These are phyloP conservation scores for Pseudocercospora vitis DNA, from an alignment of 2,329 filamentous ascomycete species.

Conservation along the genomic window DNA sequence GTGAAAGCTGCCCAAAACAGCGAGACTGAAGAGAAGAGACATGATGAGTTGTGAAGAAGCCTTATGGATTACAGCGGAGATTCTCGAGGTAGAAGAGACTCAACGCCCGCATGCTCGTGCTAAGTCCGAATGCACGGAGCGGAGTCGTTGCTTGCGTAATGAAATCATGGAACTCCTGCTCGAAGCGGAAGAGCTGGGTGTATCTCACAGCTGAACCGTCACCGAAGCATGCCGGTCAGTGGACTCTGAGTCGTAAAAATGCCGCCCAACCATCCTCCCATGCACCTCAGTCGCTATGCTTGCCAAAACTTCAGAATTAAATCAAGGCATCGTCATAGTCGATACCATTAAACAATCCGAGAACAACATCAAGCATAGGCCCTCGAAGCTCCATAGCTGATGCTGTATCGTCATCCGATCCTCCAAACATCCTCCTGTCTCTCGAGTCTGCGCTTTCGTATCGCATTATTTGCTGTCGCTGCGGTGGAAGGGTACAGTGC, in stretches of 20 bases:
- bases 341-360: constrained; percentile 47
- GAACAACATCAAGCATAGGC: constrained; percentile 50
- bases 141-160: not conserved
- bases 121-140: not conserved
- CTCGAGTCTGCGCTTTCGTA: constrained; percentile 19
- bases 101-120: not conserved
- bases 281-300: constrained; percentile 4
- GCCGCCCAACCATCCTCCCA: no score
- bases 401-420: constrained; percentile 42
- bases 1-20: not conserved
- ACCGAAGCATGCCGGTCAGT: not conserved
- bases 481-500: not conserved
- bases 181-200: constrained; percentile 5
- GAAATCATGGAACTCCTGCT: not conserved
- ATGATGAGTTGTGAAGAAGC: constrained; percentile 1
- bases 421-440: constrained; percentile 45
- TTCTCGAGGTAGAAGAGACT: not conserved
- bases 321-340: constrained; percentile 42
- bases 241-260: no score
- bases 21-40: not conserved
- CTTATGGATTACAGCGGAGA: not conserved
- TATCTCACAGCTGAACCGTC: not conserved
- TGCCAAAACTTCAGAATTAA: constrained; percentile 1
- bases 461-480: constrained; percentile 5
- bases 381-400: constrained; percentile 39